phyloP scores from a whole-genome alignment of 2,329 filamentous ascomycete genomes.

The Dryadomyces quercus-mongolicae region DNA sequence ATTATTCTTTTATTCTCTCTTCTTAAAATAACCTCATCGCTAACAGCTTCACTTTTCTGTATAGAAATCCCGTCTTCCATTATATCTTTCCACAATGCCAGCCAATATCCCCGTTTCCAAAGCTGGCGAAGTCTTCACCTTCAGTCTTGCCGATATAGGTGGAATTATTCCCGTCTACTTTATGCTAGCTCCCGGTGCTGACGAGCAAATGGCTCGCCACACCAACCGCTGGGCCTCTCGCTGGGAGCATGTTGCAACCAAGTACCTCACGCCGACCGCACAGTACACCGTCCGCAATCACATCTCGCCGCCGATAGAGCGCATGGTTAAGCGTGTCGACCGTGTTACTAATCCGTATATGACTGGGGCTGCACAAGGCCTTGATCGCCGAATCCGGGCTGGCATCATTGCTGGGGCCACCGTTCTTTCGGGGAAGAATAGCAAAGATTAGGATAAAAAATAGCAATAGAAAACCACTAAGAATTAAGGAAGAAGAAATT shows the following conservation, averaged over 20 bases:
- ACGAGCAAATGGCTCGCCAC: constrained; percentile 39
- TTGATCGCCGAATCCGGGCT: constrained; percentile 34
- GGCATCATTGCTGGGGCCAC: constrained; percentile 15
- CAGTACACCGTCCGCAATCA: constrained; percentile 31
- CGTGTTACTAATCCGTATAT: constrained; percentile 28
- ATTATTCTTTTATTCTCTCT: not conserved
- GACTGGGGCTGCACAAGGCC: constrained; percentile 34
- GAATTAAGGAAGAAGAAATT: no score
- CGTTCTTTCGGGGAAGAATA: not conserved
- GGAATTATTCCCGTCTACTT: constrained; percentile 46
- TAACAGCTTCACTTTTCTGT: not conserved
- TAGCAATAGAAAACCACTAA: not conserved
- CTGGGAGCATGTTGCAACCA: constrained; percentile 46
- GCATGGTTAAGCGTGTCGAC: constrained; percentile 32
- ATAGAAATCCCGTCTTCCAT: not conserved
- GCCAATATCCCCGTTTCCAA: constrained; percentile 37
- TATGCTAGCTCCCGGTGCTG: constrained; percentile 38
- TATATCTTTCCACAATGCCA: constrained; percentile 25
- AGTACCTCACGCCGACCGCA: constrained; percentile 35
- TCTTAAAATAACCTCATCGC: not conserved
- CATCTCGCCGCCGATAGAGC: constrained; percentile 34
- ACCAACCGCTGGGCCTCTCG: constrained; percentile 46
- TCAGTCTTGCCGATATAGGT: constrained; percentile 39
- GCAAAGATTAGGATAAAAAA: not conserved
- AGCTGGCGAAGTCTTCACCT: constrained; percentile 36